Evolutionary conservation across 2,329 filamentous ascomycete species (phyloP).

Genomic region (Myrmaecium sp.): DNA sequence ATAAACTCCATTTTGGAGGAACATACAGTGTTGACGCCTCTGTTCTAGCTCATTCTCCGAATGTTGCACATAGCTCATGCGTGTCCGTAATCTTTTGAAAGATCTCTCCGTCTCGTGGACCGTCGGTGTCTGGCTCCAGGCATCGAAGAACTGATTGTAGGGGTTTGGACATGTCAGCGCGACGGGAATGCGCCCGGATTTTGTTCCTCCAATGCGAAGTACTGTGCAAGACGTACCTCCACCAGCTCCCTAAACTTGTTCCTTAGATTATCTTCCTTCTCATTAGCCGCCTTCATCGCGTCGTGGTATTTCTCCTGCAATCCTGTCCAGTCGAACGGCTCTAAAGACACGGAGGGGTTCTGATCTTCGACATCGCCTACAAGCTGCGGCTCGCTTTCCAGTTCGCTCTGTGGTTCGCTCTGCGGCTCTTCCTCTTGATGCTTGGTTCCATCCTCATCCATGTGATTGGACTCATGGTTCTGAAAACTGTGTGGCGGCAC

Average conservation of each 20-base stretch:
- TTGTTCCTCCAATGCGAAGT: conserved; percentile 41
- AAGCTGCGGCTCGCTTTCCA: conserved; percentile 16
- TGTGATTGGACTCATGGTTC: too few species aligned
- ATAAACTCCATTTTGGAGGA: background rate
- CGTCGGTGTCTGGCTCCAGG: conserved; percentile 61
- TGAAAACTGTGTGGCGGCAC: too few species aligned
- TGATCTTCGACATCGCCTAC: too few species aligned
- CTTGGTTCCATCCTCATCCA: too few species aligned
- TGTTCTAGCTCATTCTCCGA: conserved; percentile 54
- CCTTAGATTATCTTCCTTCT: conserved; percentile 47
- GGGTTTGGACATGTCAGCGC: conserved; percentile 6
- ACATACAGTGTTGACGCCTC: conserved; percentile 68
- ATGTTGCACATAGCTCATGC: conserved; percentile 57
- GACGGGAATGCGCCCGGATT: conserved; percentile 5
- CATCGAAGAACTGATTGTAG: conserved; percentile 49
- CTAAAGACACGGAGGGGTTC: too few species aligned
- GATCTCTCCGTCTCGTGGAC: conserved; percentile 61
- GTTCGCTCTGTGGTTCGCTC: conserved; percentile 9
- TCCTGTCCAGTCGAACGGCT: conserved; percentile 58
- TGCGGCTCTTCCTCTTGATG: conserved; percentile 10
- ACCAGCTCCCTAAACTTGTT: conserved; percentile 43
- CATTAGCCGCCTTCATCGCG: conserved; percentile 45
- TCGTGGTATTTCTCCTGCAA: conserved; percentile 53
- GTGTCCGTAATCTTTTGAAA: conserved; percentile 59
- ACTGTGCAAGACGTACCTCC: conserved; percentile 10